A percentile compares a stretch with the other conserved stretches of the same genome.
Conservation (phyloP, 1,284 basidiomycete species). For the Heterobasidion occidentale region DNA sequence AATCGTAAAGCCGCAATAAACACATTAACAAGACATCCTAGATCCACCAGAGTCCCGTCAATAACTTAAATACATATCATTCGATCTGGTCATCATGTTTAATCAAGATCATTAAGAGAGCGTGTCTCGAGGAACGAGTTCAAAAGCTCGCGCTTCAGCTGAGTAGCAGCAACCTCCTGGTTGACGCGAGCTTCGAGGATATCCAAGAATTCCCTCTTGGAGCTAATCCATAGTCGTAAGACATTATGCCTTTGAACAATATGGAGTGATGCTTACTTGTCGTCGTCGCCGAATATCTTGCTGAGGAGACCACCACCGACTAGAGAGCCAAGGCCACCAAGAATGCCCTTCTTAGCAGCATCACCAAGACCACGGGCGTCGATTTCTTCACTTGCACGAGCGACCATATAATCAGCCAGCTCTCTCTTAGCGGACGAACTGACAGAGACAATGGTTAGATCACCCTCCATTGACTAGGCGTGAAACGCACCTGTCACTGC, state of each 20-base stretch:
- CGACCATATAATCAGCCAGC: not conserved
- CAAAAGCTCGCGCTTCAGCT: not conserved
- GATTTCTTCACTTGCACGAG: not conserved
- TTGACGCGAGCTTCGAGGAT: not conserved
- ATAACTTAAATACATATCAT: not conserved
- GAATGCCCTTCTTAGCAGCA: not conserved
- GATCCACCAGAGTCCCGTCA: not conserved
- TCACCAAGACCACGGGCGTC: not conserved
- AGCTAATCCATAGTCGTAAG: not conserved
- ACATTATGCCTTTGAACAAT: not conserved
- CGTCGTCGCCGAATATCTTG: not conserved
- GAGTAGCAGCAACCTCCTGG: not conserved
- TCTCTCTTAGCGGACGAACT: not conserved
- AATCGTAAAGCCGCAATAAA: not conserved
- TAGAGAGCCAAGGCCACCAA: not conserved
- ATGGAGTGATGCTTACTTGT: not conserved
- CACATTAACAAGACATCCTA: not conserved
- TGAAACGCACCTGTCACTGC: too few species aligned
- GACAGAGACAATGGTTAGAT: too few species aligned
- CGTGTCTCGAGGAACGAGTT: not conserved
- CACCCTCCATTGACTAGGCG: too few species aligned
- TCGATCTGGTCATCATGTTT: not conserved
- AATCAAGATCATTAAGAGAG: conserved; percentile 1
- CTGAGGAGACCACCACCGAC: not conserved
- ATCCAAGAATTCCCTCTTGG: not conserved